Conservation (phyloP, 495 filamentous ascomycete species). For the Penicillium lividum region DNA sequence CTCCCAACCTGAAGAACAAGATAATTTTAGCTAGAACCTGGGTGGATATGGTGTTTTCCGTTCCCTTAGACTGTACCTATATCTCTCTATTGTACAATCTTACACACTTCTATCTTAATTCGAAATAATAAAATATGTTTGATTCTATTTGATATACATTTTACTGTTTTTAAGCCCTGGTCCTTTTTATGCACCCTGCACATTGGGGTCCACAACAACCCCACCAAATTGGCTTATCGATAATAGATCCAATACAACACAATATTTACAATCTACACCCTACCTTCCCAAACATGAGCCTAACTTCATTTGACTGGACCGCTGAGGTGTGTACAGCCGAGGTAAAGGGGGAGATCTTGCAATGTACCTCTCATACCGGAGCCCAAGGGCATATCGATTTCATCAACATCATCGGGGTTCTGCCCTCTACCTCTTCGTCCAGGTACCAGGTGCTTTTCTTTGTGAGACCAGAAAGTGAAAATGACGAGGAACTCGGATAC, state of each 20-base stretch:
- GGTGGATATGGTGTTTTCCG: not conserved
- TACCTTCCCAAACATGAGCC: not conserved
- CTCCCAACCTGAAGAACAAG: conserved; percentile 13
- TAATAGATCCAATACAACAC: not conserved
- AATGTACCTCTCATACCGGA: conserved; percentile 19
- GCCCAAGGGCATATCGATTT: conserved; percentile 22
- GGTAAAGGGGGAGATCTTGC: conserved; percentile 14
- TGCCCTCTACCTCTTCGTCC: conserved; percentile 10
- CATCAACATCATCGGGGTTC: conserved; percentile 33
- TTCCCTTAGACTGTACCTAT: not conserved
- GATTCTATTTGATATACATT: too few species aligned
- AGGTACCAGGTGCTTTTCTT: conserved; percentile 32
- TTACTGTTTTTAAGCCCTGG: too few species aligned
- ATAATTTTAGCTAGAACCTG: not conserved
- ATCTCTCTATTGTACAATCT: not conserved
- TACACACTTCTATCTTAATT: too few species aligned
- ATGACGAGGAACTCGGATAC: not conserved
- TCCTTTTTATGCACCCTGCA: not conserved
- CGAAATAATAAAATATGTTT: too few species aligned
- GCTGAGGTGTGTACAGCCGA: conserved; percentile 6
- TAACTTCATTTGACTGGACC: conserved; percentile 2
- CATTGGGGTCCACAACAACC: not conserved
- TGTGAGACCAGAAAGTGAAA: conserved; percentile 5
- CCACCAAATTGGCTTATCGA: not conserved
- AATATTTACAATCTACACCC: too few species aligned